Base-by-base conservation (phyloP, 2,329 filamentous ascomycete species). In the Aspergillus novoparasiticus region DNA sequence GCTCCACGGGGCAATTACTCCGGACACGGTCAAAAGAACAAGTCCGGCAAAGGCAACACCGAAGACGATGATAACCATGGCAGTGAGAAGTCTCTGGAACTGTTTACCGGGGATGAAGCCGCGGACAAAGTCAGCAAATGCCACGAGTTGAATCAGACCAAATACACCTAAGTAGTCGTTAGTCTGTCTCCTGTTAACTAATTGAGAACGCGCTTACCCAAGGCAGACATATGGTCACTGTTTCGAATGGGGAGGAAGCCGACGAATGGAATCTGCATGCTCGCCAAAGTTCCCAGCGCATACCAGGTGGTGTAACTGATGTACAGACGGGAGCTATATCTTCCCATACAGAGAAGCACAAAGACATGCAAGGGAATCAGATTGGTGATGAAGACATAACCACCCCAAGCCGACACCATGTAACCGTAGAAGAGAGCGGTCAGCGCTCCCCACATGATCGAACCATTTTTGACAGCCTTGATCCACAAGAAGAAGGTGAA, bases 401-500 rank as follows among this genome's bases (percentile, higher is more conserved):
- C 95, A 85, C 95, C 95, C 95, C 95, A 99, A 21, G 96, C 96
- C 56, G 94, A 95, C 68, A 99, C 95, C 95, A 99, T 99, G 88
- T 99, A 99, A 75, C 95, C 95, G 81, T 99, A 99, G 82, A 96
- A 98, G 60, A 99, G 85, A 50, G 95, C 95, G 72, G 94, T 95
- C 66, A 97, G 84, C 43, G 92, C 94, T 71, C 93, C 94, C 94
- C 94, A 99, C 80, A 97, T 91, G 78, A 96, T 93, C 57, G 95
- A 98, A 30, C 95, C 95, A 63, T 93, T 87, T 85, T 99, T 99
- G 71, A 99, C 86, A 23, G 95, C 93, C 86, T 98, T 98, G 82
- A 99, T 97, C 95, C 95, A 99, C 59, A 99, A 87, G 82, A 89
- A 99, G 82, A 99, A 99, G 77, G 95, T 99, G 79, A 97, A 97